Evolutionary conservation across 768 basidiomycete species (phyloP), one percentile per base, ranked within the genome.

Genomic region (Daedalea quercina): DNA sequence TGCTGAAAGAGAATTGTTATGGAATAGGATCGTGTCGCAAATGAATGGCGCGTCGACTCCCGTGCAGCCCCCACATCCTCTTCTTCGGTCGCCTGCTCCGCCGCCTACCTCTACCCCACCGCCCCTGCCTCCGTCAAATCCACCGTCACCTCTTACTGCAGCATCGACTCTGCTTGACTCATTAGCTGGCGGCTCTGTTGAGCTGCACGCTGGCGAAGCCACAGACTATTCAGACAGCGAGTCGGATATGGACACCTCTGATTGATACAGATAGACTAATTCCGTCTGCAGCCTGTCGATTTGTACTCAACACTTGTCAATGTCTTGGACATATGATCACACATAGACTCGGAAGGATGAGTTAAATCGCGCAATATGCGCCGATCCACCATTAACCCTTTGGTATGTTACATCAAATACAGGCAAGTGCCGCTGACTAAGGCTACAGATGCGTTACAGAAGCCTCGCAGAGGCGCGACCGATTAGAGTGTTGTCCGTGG

Each of bases 1-100:
- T 2, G 47, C 51, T 13, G 73, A 75, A 24, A 69, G 73, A 37
- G 66, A 66, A 49, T 59, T 58, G 19, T 70, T 76, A 3, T 78
- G 76, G 76, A 63, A 69, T 22, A 59, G 59, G 37, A 69, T 78
- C 49, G 56, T 70, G 31, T 37, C 56, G 12, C 12, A 31, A 19
- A 19, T 24, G 20, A 13, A 13, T 17, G 28, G 4, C 11, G 11
- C 28, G 28, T 31, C 19, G 11, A 47, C 12, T 46, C 23, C 22
- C 43, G 8, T 23, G 24, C 50, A 57, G 9, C 37, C 58, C 42
- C 63, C 56, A 33, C 50, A 57, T 45, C 45, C 60, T 44, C 47
- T 56, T 34, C 26, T 60, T 57, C 34, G 67, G 51, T 49, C 66
- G 54, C 60, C 68, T 34, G 61, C 62, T 52, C 49, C 44, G 17